Base-by-base conservation (phyloP, 768 basidiomycete species). In the Boletellus emodensis region DNA sequence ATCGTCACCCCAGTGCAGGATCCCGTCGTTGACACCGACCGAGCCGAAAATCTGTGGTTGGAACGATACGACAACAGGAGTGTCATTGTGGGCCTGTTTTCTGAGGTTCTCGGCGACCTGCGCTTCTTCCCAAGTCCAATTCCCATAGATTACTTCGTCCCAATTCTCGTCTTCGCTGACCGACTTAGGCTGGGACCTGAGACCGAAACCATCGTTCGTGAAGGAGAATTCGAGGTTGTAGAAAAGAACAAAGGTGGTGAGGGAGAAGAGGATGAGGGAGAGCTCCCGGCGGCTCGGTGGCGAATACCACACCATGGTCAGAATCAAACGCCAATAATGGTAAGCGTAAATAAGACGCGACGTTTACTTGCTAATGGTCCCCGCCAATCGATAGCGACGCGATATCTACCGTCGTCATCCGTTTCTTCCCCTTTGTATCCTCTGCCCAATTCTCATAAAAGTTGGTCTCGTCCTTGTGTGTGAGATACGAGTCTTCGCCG, bases 401-500 rank as follows among this genome's bases (percentile, higher is more conserved):
- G 6, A 70, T 51, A 4, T 68, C 66, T 43, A 70, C 5, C 52
- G 66, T 64, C 22, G 66, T 68, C 57, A 68, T 56, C 39, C 66
- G 58, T 55, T 79, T 73, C 69, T 83, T 84, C 14, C 81, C 82
- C 58, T 76, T 80, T 44, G 82, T 85, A 59, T 83, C 83, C 66
- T 87, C 85, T 13, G 89, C 88, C 62, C 89, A 91, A 61, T 91
- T 91, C 75, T 92, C 90, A 58, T 92, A 92, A 64, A 92, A 92
- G 61, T 90, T 90, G 52, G 78, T 81, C 61, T 78, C 83, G 57
- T 89, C 85, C 61, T 76, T 77, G 52, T 63, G 64, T 32, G 65
- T 52, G 13, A 69, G 53, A n/a, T 56, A 59, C 11, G 47, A 13
- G 14, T 69, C 67, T 15, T 63, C 62, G 28, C 68, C 68, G 47